phyloP scores from a whole-genome alignment of 2,329 filamentous ascomycete genomes.

The Fusarium transvaalense region DNA sequence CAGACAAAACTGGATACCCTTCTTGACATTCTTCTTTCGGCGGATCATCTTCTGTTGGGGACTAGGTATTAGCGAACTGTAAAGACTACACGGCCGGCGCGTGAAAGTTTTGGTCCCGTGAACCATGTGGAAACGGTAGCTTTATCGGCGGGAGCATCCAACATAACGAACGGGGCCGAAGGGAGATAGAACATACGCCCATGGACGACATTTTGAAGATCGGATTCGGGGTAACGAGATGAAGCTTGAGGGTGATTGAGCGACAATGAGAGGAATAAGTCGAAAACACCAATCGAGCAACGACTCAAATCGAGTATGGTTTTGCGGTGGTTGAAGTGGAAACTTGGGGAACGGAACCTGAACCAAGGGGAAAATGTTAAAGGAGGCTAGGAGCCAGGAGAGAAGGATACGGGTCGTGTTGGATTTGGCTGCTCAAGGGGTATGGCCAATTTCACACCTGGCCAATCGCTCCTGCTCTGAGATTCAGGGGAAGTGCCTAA shows the following conservation, averaged over 20 bases:
- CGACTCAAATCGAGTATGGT: slow-evolving; percentile 44
- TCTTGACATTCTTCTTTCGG: slow-evolving; percentile 99
- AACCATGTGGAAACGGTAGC: slow-evolving; percentile 42
- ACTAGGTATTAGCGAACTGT: slow-evolving; percentile 47
- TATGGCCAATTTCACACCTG: slow-evolving; percentile 51
- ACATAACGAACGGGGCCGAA: slow-evolving; percentile 32
- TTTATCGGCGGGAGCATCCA: slow-evolving; percentile 40
- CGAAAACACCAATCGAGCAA: slow-evolving; percentile 42
- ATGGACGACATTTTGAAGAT: slow-evolving; percentile 51
- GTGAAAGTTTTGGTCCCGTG: slow-evolving; percentile 26
- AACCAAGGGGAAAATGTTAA: slow-evolving; percentile 52
- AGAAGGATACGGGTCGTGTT: slow-evolving; percentile 47
- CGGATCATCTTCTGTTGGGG: slow-evolving; percentile 87
- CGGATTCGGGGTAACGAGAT: slow-evolving; percentile 33
- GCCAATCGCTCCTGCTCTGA: slow-evolving; percentile 51
- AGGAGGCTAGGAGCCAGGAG: slow-evolving; percentile 48
- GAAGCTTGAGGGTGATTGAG: slow-evolving; percentile 34
- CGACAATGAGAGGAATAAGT: slow-evolving; percentile 37
- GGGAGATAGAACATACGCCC: slow-evolving; percentile 50
- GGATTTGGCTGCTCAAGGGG: slow-evolving; percentile 46
- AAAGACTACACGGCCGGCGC: slow-evolving; percentile 31
- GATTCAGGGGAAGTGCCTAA: slow-evolving; percentile 49
- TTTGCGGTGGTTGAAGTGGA: slow-evolving; percentile 49
- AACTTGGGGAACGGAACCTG: slow-evolving; percentile 45
- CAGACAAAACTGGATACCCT: slow-evolving; percentile 99